Evolutionary conservation across 352 stramenopile genomes (phyloP), one percentile per base, ranked within the genome.

Genomic region (Blastocystis sp.): DNA sequence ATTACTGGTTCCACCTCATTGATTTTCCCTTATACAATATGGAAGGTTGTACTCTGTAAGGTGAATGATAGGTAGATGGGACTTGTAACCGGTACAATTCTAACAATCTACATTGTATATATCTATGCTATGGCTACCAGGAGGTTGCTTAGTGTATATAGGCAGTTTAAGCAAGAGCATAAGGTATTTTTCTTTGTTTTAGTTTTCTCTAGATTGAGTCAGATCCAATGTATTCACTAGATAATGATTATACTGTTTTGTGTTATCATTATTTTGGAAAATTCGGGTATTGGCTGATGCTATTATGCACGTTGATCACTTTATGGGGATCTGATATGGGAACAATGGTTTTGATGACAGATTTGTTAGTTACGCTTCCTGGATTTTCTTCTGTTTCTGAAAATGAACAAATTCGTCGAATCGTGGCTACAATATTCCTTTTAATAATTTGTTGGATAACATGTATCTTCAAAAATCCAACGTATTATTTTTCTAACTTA

Each of bases 231-330:
- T 85, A 85, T 24, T 37, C 65, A 26, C 73, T 85, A 18, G 73
- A 85, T 43, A 85, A 85, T 45, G 73, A 85, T 53, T 85, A 85
- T 68, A 85, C 73, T 24, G 63, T 85, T 66, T 34, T 85, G 45
- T 85, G 73, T n/a, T 85, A 85, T 43, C 45, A 85, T 18, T 85
- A 68, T 43, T 85, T 85, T 45, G 73, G 73, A 13, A 85, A 66
- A 37, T 30, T 30, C 2, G 73, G 73, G 3, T 85, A 85, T 65
- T 85, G 73, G 73, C 26, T 85, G 0, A 65, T 85, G 59, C 34
- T 85, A n/a, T 11, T 85, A 1, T 54, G 73, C 47, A 85, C 73
- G 11, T 43, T 85, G 16, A 85, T 85, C 24, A 85, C 73, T 6
- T 50, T 85, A 2, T 85, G 73, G 73, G 73, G 73, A 20, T 85